Evolutionary conservation across 768 basidiomycete genomes (phyloP).

Genomic region (Leccinum aurantiacum): DNA sequence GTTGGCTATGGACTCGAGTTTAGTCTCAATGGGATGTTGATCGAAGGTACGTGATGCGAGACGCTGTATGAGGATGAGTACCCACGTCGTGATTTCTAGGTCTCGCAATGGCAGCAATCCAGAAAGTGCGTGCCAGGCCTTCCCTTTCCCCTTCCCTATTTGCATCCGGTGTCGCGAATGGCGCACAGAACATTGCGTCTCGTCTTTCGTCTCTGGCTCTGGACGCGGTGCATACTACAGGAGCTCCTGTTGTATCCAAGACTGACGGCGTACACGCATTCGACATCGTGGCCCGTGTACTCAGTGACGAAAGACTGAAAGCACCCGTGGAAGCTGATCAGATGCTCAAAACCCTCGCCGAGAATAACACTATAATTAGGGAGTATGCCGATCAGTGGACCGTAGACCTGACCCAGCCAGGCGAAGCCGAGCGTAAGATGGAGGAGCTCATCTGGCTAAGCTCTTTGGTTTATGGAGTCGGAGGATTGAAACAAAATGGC

Average conservation of each 20-base stretch:
- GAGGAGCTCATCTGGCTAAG: conserved; percentile 63
- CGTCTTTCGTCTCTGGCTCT: conserved; percentile 12
- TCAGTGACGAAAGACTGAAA: conserved; percentile 45
- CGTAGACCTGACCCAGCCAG: conserved; percentile 34
- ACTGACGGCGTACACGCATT: conserved; percentile 36
- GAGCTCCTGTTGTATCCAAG: neutral
- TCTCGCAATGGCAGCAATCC: conserved; percentile 25
- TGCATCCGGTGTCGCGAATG: neutral
- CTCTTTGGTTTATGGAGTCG: conserved; percentile 54
- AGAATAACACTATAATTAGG: conserved; percentile 3
- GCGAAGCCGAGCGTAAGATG: conserved; percentile 51
- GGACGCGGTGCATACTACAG: neutral
- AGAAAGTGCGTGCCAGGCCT: conserved; percentile 41
- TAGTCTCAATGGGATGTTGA: conserved; percentile 55
- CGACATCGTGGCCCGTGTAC: conserved; percentile 51
- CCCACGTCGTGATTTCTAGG: conserved; percentile 12
- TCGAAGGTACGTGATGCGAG: conserved; percentile 47
- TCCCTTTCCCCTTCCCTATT: conserved; percentile 12
- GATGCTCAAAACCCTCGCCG: conserved; percentile 15
- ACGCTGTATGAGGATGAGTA: neutral
- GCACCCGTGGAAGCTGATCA: conserved; percentile 15
- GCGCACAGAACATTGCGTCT: conserved; percentile 3
- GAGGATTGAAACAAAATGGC: conserved; percentile 56
- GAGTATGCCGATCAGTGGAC: conserved; percentile 43
- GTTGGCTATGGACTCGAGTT: conserved; percentile 64